phyloP scores from a whole-genome alignment of 1,139 yeast genomes.

The Geotrichum siamense region DNA sequence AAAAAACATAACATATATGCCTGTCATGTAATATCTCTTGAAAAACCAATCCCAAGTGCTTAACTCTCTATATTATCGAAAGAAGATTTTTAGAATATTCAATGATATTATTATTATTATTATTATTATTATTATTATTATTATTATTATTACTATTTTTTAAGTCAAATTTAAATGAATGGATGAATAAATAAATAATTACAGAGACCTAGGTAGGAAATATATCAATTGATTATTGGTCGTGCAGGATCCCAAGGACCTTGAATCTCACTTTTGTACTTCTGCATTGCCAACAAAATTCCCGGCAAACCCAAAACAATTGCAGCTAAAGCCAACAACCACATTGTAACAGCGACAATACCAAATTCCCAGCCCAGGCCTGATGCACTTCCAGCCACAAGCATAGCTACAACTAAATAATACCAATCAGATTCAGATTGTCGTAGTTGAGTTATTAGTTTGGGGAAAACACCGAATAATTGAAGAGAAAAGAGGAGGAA shows the following conservation, averaged over 20 bases:
- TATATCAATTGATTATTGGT: slow-evolving; percentile 40
- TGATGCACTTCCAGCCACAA: slow-evolving; percentile 27
- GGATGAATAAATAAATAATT: no score
- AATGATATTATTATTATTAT: background rate
- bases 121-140: no score
- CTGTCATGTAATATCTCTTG: background rate
- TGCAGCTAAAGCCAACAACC: slow-evolving; percentile 45
- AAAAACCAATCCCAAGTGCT: background rate
- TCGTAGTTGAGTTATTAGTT: slow-evolving; percentile 39
- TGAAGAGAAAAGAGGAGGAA: slow-evolving; percentile 70
- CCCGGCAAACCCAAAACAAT: slow-evolving; percentile 58
- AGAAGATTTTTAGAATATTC: background rate
- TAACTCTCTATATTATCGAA: background rate
- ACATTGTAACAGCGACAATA: slow-evolving; percentile 38
- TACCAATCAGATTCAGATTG: slow-evolving; percentile 26
- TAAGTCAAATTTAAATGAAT: no score
- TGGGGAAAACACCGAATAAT: slow-evolving; percentile 64
- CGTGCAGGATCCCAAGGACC: slow-evolving; percentile 94
- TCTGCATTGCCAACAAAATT: slow-evolving; percentile 63
- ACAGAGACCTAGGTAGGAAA: no score
- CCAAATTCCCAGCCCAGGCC: slow-evolving; percentile 40
- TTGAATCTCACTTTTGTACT: slow-evolving; percentile 77
- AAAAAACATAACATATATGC: background rate
- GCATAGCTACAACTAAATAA: slow-evolving; percentile 25
- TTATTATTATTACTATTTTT: no score